Conservation (phyloP, 1,284 basidiomycete genomes). For the Ganoderma meredithae region DNA sequence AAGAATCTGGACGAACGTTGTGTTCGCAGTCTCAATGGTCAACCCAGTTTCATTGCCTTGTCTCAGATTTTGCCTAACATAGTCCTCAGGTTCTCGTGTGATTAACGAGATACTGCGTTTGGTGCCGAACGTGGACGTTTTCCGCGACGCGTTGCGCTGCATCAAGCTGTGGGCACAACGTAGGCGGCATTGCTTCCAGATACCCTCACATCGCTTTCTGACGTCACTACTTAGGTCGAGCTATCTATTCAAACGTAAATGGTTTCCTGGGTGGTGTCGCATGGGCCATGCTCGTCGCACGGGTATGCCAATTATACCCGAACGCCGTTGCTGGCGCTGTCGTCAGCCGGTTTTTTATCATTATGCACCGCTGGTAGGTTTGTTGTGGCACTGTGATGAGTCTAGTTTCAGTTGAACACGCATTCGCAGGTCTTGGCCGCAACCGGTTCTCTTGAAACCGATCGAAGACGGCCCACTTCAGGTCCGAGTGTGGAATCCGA, state of each 20-base stretch:
- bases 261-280: constrained; percentile 98
- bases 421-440: constrained; percentile 89
- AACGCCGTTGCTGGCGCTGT: constrained; percentile 94
- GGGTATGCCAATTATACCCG: constrained; percentile 98
- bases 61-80: not conserved
- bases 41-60: constrained; percentile 31
- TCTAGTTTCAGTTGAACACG: not conserved
- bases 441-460: constrained; percentile 94
- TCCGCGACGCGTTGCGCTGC: constrained; percentile 92
- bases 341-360: constrained; percentile 96
- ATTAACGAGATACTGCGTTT: constrained; percentile 96
- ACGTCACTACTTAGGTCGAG: constrained; percentile 65
- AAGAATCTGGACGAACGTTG: constrained; percentile 95
- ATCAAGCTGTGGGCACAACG: constrained; percentile 99
- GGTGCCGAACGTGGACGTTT: constrained; percentile 94
- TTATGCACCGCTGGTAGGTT: constrained; percentile 92
- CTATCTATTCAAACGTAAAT: constrained; percentile 99
- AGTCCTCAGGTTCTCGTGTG: constrained; percentile 82
- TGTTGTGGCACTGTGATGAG: not conserved
- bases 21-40: constrained; percentile 93
- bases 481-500: constrained; percentile 98
- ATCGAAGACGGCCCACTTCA: constrained; percentile 96
- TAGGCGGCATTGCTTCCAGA: constrained; percentile 49
- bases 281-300: constrained; percentile 97
- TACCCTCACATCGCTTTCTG: not conserved